Base-by-base conservation (phyloP, 2,329 filamentous ascomycete genomes). In the Fusarium mangiferae region DNA sequence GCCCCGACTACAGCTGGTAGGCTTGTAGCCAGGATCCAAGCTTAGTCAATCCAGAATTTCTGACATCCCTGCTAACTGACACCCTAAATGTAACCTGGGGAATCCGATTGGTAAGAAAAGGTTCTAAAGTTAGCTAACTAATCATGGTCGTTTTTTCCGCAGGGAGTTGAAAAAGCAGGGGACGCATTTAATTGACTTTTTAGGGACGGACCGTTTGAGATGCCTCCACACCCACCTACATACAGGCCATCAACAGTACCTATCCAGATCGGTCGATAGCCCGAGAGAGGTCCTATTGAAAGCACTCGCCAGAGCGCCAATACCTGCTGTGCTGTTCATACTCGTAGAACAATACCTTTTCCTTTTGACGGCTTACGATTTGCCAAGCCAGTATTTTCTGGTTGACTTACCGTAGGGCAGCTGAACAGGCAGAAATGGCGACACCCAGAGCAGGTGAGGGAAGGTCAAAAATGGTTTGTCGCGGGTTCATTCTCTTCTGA, bases 401-500 rank as follows among this genome's bases (percentile, higher is more conserved):
- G 15, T 12, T 5, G 3, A 17, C 6, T 18, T 18, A 44, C 7
- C n/a, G 10, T 15, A 18, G 24, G 10, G 15, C 4, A 18, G 14
- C 4, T 12, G 2, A 18, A 11, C 5, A 4, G 42, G 10, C 15
- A 10, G 6, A 7, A 3, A 17, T 24, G 1, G 9, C 15, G 6
- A 17, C 5, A 7, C 15, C 14, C 10, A 12, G n/a, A 24, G 6
- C 15, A 6, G 5, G 0, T 13, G n/a, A 44, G n/a, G 10, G n/a
- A n/a, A 8, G 0, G 4, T 17, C 10, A 4, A 4, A 24, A 1
- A 1, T 17, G 6, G 17, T 7, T 7, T 18, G 10, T 5, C 10
- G 10, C 15, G 4, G 17, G 10, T 24, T 24, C 5, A 0, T 18
- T 24, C 2, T 26, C 7, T 20, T 9, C 3, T 10, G 3, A 4